Percentiles rank a stretch among this genome's conserved stretches.
phyloP scores from a whole-genome alignment of 2,329 filamentous ascomycete species.

The Colletotrichum truncatum region DNA sequence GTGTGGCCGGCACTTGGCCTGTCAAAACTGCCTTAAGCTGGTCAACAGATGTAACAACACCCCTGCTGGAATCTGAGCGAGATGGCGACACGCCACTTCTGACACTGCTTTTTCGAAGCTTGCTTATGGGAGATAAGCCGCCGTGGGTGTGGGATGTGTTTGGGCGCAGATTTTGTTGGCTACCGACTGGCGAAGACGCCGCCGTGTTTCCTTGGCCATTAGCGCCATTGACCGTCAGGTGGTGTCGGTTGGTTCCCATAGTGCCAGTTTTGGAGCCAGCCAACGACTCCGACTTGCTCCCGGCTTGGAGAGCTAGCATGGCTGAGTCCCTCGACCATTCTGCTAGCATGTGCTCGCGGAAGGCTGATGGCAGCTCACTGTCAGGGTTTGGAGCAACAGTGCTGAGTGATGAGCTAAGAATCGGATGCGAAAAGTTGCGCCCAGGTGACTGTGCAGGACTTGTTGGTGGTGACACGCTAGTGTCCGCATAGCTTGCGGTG shows the following conservation, averaged over 20 bases:
- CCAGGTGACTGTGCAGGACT: conserved; percentile 78
- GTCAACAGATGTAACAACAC: conserved; percentile 67
- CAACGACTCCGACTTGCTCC: conserved; percentile 77
- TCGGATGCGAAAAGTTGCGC: conserved; percentile 69
- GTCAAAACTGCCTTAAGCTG: conserved; percentile 70
- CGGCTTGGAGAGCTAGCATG: conserved; percentile 73
- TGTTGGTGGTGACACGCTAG: conserved; percentile 68
- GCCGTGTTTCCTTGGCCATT: conserved; percentile 49
- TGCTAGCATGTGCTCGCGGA: conserved; percentile 79
- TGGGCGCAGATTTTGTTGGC: conserved; percentile 60
- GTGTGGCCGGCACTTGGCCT: conserved; percentile 55
- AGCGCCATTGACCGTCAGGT: conserved; percentile 63
- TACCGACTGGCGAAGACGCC: conserved; percentile 59
- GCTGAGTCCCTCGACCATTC: conserved; percentile 84
- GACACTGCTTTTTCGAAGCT: conserved; percentile 62
- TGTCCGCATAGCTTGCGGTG: conserved; percentile 74
- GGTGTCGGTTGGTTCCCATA: conserved; percentile 59
- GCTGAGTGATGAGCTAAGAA: conserved; percentile 60
- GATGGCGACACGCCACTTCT: conserved; percentile 60
- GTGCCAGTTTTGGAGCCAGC: conserved; percentile 78
- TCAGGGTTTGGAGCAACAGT: conserved; percentile 49
- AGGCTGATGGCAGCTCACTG: conserved; percentile 69
- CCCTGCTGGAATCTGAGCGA: conserved; percentile 53
- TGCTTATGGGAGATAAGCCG: conserved; percentile 45
- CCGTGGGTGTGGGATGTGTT: conserved; percentile 49